Percentiles rank a stretch among this genome's conserved stretches.
phyloP scores from a whole-genome alignment of 108 stramenopile species.

The Mayamaea pseudoterrestris region DNA sequence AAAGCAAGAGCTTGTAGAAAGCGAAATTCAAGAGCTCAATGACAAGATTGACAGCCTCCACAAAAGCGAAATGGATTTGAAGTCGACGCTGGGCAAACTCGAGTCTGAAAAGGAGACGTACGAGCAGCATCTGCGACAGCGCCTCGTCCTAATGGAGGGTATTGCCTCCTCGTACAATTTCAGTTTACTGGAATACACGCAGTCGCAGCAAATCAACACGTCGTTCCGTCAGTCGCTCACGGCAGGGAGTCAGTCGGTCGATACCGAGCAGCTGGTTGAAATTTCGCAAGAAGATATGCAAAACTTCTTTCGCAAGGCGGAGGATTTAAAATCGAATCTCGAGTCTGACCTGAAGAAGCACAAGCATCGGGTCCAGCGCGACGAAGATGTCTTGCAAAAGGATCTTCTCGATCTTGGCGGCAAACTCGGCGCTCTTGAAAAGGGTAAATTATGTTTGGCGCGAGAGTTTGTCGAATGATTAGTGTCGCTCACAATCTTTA shows the following conservation, averaged over 20 bases:
- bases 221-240: conserved; percentile 5
- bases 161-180: conserved; percentile 37
- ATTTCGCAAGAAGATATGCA: neutral
- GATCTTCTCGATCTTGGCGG: neutral
- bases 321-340: conserved; percentile 24
- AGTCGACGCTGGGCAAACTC: conserved; percentile 34
- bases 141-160: conserved; percentile 57
- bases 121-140: conserved; percentile 19
- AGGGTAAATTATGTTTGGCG: neutral
- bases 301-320: conserved; percentile 11
- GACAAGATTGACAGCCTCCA: conserved; percentile 20
- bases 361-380: too few relatives aligned
- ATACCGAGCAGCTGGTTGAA: neutral
- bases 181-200: too few relatives aligned
- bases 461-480: too few relatives aligned
- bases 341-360: too few relatives aligned
- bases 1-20: conserved; percentile 13
- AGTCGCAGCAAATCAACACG: conserved; percentile 30
- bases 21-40: conserved; percentile 12
- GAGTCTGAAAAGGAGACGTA: conserved; percentile 44
- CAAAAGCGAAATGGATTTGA: conserved; percentile 21
- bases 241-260: neutral
- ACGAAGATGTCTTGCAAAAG: neutral
- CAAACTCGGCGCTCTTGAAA: neutral
- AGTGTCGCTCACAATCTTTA: too few relatives aligned